Conservation (phyloP, 2,329 filamentous ascomycete genomes). For the Colletotrichum lupini region DNA sequence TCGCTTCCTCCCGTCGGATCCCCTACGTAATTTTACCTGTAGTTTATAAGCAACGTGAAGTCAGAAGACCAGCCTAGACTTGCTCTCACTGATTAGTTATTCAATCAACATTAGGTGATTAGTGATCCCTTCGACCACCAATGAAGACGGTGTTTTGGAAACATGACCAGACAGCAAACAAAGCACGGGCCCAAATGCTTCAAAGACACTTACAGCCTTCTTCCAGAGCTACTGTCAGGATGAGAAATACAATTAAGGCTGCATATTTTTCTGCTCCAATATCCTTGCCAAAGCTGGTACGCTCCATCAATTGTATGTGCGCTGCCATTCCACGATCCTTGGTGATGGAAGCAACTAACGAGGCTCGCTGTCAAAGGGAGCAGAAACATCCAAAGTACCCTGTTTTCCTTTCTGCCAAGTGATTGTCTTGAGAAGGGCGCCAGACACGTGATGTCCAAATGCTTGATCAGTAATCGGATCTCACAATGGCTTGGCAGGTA, state of each 20-base stretch:
- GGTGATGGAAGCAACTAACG: too few species aligned
- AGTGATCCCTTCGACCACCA: not conserved
- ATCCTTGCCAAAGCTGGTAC: too few species aligned
- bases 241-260: too few species aligned
- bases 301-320: too few species aligned
- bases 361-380: too few species aligned
- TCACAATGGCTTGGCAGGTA: too few species aligned
- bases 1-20: not conserved
- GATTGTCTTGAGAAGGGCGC: not conserved
- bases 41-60: not conserved
- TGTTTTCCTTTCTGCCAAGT: too few species aligned
- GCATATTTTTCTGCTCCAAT: too few species aligned
- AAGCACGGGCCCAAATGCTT: not conserved
- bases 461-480: not conserved
- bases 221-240: not conserved
- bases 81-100: not conserved
- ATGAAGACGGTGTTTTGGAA: not conserved
- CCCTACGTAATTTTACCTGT: not conserved
- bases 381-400: too few species aligned
- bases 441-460: not conserved
- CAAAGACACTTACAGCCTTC: not conserved
- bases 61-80: not conserved
- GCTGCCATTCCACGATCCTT: too few species aligned
- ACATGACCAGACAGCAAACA: too few species aligned
- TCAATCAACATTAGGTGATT: not conserved